Evolutionary conservation across 192 early-diverging fungal species (phyloP), one percentile per base, ranked within the genome.

Genomic region (Coemansia sp.): DNA sequence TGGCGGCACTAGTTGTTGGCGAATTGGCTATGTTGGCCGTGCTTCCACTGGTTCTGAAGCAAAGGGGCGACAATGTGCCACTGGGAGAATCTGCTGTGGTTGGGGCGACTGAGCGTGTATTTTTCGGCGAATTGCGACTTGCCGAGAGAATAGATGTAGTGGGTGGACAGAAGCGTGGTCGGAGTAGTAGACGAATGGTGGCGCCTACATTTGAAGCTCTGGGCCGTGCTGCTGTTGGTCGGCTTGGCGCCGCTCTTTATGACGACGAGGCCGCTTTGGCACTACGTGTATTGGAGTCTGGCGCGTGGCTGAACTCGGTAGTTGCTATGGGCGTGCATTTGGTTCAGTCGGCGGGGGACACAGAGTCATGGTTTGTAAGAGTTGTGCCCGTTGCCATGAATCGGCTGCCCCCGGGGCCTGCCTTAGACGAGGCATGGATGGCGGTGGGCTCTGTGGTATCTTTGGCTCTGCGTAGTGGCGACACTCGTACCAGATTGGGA

Each of bases 271-370:
- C 10, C 5, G 28, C 39, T 43, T 31, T 56, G 64, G 40, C 51
- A 39, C 45, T 13, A 43, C 61, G 42, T 3, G 62, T 62, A 23
- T 56, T 81, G 58, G n/a, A 28, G 8, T 28, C n/a, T 0, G 79
- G 79, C 33, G 67, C 58, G 23, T 76, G 73, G 79, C 63, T 51
- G 56, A 67, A 70, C 36, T 56, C 67, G 1, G 33, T 73, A 18
- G 74, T 69, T 10, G 79, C 79, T 3, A 69, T 82, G 69, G 79
- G 73, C 3, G 46, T 72, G 67, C 73, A 82, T 28, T 33, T 76
- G 60, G 70, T 70, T 14, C 63, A 34, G 3, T n/a, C n/a, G n/a
- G n/a, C n/a, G n/a, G n/a, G n/a, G n/a, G n/a, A n/a, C n/a, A 56
- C 66, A 0, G 40, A 38, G 0, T 2, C 46, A 5, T 73, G 66